Evolutionary conservation across 768 basidiomycete genomes (phyloP).

Genomic region (Panellus pusillus): DNA sequence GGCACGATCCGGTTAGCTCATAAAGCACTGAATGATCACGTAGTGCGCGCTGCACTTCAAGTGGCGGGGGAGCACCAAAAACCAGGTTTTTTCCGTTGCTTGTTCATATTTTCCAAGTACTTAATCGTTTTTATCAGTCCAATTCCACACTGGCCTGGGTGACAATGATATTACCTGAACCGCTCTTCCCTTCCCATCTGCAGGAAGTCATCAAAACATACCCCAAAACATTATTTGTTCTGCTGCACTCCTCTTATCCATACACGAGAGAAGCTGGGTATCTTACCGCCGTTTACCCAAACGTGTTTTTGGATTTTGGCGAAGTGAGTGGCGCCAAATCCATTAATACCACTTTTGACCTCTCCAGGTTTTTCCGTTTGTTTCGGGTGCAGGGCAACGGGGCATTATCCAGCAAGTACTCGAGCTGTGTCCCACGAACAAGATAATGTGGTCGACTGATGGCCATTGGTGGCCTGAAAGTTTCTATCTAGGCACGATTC

Average conservation of each 20-base stretch:
- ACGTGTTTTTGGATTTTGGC: conserved; percentile 80
- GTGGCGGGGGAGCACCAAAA: conserved; percentile 54
- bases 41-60: conserved; percentile 56
- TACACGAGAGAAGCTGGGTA: conserved; percentile 79
- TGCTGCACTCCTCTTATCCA: conserved; percentile 78
- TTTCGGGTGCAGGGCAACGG: conserved; percentile 65
- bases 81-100: conserved; percentile 48
- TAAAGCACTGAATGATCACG: conserved; percentile 65
- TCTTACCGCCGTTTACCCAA: conserved; percentile 66
- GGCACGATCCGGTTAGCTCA: conserved; percentile 52
- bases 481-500: conserved; percentile 65
- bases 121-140: conserved; percentile 46
- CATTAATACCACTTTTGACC: not conserved
- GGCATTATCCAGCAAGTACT: conserved; percentile 59
- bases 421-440: conserved; percentile 74
- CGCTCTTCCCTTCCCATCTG: conserved; percentile 65
- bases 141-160: conserved; percentile 83
- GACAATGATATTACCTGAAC: conserved; percentile 67
- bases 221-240: conserved; percentile 59
- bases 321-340: conserved; percentile 40
- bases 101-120: not conserved
- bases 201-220: conserved; percentile 68
- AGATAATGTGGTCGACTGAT: conserved; percentile 80
- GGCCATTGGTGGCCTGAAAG: conserved; percentile 78
- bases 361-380: conserved; percentile 60